Conservation (phyloP, 2,329 filamentous ascomycete species). For the Talaromyces islandicus region DNA sequence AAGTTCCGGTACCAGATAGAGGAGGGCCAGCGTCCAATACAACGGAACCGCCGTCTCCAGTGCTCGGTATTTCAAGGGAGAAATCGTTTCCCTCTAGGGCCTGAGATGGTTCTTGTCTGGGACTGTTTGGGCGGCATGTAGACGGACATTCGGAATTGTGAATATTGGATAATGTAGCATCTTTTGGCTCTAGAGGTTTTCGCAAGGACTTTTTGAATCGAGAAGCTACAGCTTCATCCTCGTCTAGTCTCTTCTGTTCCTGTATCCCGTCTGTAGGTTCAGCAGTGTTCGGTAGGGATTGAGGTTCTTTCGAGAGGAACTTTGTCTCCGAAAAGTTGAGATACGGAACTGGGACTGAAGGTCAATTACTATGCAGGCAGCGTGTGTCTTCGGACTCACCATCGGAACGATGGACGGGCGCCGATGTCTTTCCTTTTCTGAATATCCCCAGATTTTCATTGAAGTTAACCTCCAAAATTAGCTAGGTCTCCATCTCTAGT, state of each 20-base stretch:
- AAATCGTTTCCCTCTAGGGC: neutral
- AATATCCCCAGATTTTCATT: conserved; percentile 26
- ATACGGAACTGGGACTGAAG: neutral
- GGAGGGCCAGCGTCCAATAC: neutral
- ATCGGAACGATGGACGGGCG: conserved; percentile 18
- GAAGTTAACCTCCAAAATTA: conserved; percentile 18
- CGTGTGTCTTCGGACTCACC: conserved; percentile 10
- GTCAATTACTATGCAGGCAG: neutral
- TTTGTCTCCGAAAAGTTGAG: conserved; percentile 11
- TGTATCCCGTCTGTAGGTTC: neutral
- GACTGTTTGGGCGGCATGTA: neutral
- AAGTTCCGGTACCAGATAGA: neutral
- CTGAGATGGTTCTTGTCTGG: neutral
- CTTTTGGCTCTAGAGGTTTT: neutral
- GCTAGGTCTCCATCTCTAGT: neutral
- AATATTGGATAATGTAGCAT: neutral
- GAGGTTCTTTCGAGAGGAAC: conserved; percentile 6
- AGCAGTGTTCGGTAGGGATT: neutral
- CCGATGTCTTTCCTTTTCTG: conserved; percentile 29
- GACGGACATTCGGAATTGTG: neutral
- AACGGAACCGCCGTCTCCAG: neutral
- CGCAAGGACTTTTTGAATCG: neutral
- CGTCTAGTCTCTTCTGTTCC: neutral
- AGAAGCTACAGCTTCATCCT: neutral
- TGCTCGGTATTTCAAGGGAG: neutral